Percentiles rank a stretch among this genome's conserved stretches.
Evolutionary conservation across 192 early-diverging fungal genomes (phyloP).

Genomic region (Gryganskiella cystojenkinii): DNA sequence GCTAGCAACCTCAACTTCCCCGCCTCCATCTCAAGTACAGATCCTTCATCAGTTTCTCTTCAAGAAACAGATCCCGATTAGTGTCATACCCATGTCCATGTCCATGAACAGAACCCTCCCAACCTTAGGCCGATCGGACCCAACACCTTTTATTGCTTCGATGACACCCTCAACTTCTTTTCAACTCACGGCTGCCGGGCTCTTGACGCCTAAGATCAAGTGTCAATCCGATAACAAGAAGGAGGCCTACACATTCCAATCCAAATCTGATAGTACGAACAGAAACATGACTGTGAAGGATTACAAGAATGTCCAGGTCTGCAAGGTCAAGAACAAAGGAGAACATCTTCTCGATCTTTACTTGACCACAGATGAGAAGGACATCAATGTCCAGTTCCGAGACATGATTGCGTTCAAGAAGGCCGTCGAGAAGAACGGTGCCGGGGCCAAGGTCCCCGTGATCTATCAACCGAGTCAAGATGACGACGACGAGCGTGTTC

Average conservation of each 20-base stretch:
- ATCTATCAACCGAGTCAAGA: constrained; percentile 23
- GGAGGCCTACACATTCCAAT: constrained; percentile 44
- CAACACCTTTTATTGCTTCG: constrained; percentile 9
- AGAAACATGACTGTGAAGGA: constrained; percentile 47
- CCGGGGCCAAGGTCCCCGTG: neutral
- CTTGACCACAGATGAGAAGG: constrained; percentile 44
- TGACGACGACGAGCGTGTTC: constrained; percentile 25
- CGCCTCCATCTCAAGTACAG: constrained; percentile 1
- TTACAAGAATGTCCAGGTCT: constrained; percentile 27
- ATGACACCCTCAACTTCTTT: constrained; percentile 34
- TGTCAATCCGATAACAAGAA: constrained; percentile 45
- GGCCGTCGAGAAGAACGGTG: constrained; percentile 38
- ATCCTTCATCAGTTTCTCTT: constrained; percentile 11
- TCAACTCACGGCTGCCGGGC: constrained; percentile 33
- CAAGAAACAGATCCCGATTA: constrained; percentile 19
- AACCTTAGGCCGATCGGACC: constrained; percentile 27
- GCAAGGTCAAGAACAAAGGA: constrained; percentile 51
- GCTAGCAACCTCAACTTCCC: neutral
- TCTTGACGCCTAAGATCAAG: constrained; percentile 48
- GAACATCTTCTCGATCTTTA: constrained; percentile 49
- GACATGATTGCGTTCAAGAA: constrained; percentile 54
- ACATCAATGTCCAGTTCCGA: constrained; percentile 52
- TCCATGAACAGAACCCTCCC: constrained; percentile 19
- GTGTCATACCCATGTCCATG: constrained; percentile 4
- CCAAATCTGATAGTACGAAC: constrained; percentile 26